Conservation (phyloP, 1,284 basidiomycete genomes). For the Cutaneotrichosporon arboriforme region DNA sequence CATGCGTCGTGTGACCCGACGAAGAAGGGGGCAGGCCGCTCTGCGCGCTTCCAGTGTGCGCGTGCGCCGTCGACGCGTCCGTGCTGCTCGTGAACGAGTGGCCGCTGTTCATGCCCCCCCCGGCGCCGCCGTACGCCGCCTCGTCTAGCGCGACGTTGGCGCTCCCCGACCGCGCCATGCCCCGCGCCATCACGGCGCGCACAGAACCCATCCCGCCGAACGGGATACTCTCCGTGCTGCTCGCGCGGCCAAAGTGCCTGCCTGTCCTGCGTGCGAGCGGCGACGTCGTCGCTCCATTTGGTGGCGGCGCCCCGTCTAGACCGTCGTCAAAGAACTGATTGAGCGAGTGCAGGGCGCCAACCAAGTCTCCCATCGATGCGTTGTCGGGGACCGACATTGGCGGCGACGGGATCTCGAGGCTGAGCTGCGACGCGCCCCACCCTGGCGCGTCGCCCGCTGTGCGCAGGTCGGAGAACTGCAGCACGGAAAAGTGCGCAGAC, state of each 20-base stretch:
- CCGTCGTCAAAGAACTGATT: conserved; percentile 75
- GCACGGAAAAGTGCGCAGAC: conserved; percentile 45
- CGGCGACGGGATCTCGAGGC: conserved; percentile 54
- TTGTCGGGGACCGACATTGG: conserved; percentile 59
- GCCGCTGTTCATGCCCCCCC: neutral
- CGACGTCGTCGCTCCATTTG: conserved; percentile 14
- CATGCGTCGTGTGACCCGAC: neutral
- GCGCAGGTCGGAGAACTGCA: conserved; percentile 41
- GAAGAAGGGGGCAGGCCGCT: neutral
- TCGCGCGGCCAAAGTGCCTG: conserved; percentile 3
- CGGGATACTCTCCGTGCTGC: conserved; percentile 10
- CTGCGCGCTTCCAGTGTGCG: neutral
- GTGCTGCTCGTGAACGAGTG: neutral
- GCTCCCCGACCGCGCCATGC: conserved; percentile 8
- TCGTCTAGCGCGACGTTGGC: neutral
- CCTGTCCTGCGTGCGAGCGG: neutral
- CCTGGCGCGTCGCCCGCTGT: neutral
- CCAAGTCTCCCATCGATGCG: conserved; percentile 67
- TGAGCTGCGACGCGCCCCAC: conserved; percentile 22
- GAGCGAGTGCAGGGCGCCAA: conserved; percentile 78
- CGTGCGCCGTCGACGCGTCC: neutral
- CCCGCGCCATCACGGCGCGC: conserved; percentile 10
- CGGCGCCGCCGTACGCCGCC: neutral
- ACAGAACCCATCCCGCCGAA: conserved; percentile 1
- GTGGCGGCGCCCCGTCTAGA: conserved; percentile 16